A percentile compares a stretch with the other conserved stretches of the same genome.
phyloP scores from a whole-genome alignment of 148 eudicot genomes.

The Beta vulgaris region DNA sequence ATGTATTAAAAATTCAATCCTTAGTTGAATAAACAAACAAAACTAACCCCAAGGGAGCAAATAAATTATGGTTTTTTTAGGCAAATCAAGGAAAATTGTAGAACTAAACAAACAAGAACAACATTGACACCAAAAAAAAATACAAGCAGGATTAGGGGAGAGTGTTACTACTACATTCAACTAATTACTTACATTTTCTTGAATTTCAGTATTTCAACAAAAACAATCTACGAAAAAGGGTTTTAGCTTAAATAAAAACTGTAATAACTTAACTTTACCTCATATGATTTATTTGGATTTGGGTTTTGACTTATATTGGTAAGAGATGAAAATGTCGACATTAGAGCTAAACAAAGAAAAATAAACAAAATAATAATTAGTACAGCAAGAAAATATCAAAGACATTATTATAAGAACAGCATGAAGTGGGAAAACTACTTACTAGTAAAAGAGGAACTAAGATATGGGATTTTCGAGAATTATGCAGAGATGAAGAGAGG shows the following conservation, averaged over 20 bases:
- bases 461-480: background rate
- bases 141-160: too few species aligned
- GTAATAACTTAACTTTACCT: slow-evolving; percentile 8
- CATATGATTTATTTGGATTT: slow-evolving; percentile 37
- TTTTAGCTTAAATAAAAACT: too few species aligned
- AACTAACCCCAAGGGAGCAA: too few species aligned
- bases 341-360: slow-evolving; percentile 1
- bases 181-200: background rate
- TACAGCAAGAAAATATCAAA: background rate
- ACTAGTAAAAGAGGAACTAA: background rate
- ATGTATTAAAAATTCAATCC: too few species aligned
- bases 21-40: too few species aligned
- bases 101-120: too few species aligned
- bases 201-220: background rate
- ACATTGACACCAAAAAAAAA: background rate
- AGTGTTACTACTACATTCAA: background rate
- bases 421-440: background rate
- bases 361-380: background rate
- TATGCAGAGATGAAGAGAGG: background rate
- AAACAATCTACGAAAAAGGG: background rate
- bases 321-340: slow-evolving; percentile 31
- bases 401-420: background rate
- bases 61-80: too few species aligned
- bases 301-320: slow-evolving; percentile 22
- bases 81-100: too few species aligned